Evolutionary conservation across 2,329 filamentous ascomycete genomes (phyloP).

Genomic region (Rhytidhysteron rufulum): DNA sequence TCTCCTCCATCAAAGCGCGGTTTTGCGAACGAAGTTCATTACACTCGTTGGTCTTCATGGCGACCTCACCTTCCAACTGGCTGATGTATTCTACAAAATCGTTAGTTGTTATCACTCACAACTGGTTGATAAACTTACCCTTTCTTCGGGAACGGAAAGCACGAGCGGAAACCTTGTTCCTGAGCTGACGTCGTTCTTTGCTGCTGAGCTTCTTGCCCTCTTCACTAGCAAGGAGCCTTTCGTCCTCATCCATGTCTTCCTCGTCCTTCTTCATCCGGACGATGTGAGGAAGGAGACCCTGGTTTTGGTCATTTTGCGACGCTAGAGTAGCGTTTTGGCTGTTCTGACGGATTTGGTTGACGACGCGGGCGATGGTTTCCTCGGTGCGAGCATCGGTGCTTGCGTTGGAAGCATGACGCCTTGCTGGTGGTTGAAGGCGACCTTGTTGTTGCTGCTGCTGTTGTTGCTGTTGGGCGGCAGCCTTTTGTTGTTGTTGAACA

Average conservation of each 20-base stretch:
- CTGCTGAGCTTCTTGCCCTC: constrained; percentile 99
- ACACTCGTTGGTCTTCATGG: constrained; percentile 77
- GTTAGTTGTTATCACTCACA: no score
- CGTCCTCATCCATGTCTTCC: constrained; percentile 98
- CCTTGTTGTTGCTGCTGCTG: constrained; percentile 27
- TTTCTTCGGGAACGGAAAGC: constrained; percentile 98
- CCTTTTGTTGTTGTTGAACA: constrained; percentile 55
- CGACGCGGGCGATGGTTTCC: constrained; percentile 87
- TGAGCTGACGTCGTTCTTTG: constrained; percentile 93
- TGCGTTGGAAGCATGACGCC: constrained; percentile 35
- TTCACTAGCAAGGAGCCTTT: constrained; percentile 88
- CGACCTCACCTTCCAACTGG: constrained; percentile 87
- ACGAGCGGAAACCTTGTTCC: constrained; percentile 97
- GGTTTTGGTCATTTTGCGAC: constrained; percentile 46
- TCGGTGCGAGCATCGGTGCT: constrained; percentile 54
- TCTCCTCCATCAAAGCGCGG: constrained; percentile 76
- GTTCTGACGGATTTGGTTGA: constrained; percentile 84
- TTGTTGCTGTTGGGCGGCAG: no score
- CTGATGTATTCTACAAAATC: constrained; percentile 85
- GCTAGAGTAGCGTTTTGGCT: constrained; percentile 55
- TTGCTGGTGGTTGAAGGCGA: constrained; percentile 20
- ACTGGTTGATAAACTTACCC: constrained; percentile 67
- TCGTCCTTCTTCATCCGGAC: constrained; percentile 84
- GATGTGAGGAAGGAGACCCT: constrained; percentile 59
- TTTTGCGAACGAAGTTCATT: constrained; percentile 79